phyloP scores from a whole-genome alignment of 768 basidiomycete species.

The Filobasidium wieringae region DNA sequence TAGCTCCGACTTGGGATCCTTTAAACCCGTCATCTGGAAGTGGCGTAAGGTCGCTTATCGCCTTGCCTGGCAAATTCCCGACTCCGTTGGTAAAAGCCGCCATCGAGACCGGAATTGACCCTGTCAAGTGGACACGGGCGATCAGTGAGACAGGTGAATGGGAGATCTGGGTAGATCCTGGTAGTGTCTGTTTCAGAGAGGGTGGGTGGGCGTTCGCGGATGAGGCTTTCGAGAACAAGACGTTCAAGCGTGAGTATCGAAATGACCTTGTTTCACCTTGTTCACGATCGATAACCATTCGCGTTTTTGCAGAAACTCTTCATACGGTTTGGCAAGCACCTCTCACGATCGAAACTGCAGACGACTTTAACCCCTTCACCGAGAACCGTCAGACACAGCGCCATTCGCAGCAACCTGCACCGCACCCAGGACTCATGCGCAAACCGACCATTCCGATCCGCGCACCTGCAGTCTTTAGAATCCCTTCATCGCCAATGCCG shows the following conservation, averaged over 20 bases:
- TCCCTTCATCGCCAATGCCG: constrained; percentile 15
- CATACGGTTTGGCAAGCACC: constrained; percentile 35
- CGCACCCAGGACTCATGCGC: neutral
- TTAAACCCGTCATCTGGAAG: constrained; percentile 26
- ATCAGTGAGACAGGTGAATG: constrained; percentile 32
- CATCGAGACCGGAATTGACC: constrained; percentile 16
- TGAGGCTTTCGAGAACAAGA: constrained; percentile 28
- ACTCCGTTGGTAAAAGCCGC: constrained; percentile 23
- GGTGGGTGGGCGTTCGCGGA: constrained; percentile 39
- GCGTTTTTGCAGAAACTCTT: constrained; percentile 22
- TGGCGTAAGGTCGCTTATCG: constrained; percentile 35
- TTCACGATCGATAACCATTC: neutral
- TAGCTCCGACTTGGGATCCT: constrained; percentile 30
- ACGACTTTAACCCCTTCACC: neutral
- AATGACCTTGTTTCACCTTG: neutral
- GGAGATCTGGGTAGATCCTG: constrained; percentile 40
- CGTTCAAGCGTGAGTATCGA: constrained; percentile 26
- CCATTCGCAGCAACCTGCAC: constrained; percentile 2
- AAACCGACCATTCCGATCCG: constrained; percentile 19
- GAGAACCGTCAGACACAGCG: neutral
- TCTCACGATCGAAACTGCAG: neutral
- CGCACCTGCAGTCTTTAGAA: constrained; percentile 30
- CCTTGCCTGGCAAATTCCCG: constrained; percentile 22
- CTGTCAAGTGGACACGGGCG: constrained; percentile 23
- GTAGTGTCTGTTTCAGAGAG: constrained; percentile 33